Conservation (phyloP, 129 eudicot genomes). For the Pseudognaphalium luteoalbum region DNA sequence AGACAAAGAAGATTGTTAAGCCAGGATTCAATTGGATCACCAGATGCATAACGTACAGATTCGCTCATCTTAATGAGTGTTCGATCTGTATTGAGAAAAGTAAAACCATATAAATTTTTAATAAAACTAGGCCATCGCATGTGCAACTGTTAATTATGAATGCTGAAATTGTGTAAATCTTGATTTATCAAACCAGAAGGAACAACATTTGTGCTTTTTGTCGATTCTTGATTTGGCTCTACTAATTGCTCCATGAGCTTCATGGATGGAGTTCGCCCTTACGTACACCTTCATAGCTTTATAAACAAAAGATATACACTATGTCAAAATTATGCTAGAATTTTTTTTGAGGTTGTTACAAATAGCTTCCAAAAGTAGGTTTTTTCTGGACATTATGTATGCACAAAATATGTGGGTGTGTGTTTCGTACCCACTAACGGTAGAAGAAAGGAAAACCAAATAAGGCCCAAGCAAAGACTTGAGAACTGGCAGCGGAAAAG, state of each 20-base stretch:
- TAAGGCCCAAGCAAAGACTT: constrained; percentile 91
- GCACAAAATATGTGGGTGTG: no score
- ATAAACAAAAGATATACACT: neutral
- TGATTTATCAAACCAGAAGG: constrained; percentile 50
- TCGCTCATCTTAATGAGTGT: constrained; percentile 77
- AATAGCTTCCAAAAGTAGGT: neutral
- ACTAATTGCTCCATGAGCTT: constrained; percentile 81
- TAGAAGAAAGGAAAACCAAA: constrained; percentile 86
- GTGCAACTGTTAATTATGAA: neutral
- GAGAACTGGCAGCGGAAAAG: constrained; percentile 84
- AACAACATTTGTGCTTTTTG: constrained; percentile 51
- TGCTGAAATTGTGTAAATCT: neutral
- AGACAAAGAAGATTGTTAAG: constrained; percentile 80
- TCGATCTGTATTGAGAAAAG: constrained; percentile 51
- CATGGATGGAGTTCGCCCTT: constrained; percentile 72
- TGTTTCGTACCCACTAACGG: constrained; percentile 73
- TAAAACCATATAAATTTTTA: constrained; percentile 5
- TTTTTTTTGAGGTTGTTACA: constrained; percentile 12
- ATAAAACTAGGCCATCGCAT: neutral
- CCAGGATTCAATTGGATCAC: constrained; percentile 89
- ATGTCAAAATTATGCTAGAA: neutral
- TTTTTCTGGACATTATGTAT: neutral
- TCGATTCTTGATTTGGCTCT: constrained; percentile 63
- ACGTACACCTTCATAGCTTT: constrained; percentile 95
- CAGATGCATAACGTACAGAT: constrained; percentile 87